Evolutionary conservation across 2,329 filamentous ascomycete genomes (phyloP).

Genomic region (Botrytis pseudocinerea): DNA sequence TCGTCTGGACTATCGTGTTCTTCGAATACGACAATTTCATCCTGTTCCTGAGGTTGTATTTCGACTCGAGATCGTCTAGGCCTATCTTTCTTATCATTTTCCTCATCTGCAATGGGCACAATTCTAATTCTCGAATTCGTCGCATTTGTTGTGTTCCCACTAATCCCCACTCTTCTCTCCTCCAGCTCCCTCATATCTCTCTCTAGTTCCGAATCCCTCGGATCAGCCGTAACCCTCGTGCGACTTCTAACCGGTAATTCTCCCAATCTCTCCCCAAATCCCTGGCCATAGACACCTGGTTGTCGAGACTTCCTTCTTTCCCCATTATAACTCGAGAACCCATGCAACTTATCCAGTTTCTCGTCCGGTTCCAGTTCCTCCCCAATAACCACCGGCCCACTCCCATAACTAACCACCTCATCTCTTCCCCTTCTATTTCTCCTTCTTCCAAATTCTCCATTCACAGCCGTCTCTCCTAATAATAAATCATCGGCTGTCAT

Average conservation of each 20-base stretch:
- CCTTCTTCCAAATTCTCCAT: conserved; percentile 8
- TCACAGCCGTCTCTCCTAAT: conserved; percentile 12
- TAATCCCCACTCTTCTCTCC: conserved; percentile 8
- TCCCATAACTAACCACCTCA: conserved; percentile 23
- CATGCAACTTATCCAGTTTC: conserved; percentile 12
- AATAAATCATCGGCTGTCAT: conserved; percentile 21
- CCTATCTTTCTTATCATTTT: background rate
- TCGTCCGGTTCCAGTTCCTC: conserved; percentile 17
- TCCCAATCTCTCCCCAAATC: conserved; percentile 1
- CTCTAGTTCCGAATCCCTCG: conserved; percentile 3
- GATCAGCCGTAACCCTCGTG: conserved; percentile 1
- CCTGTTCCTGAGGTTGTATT: conserved; percentile 1
- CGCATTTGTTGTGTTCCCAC: conserved; percentile 4
- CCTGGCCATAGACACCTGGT: background rate
- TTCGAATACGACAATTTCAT: conserved; percentile 15
- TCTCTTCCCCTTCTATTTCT: conserved; percentile 10
- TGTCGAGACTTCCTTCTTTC: conserved; percentile 13
- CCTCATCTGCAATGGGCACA: background rate
- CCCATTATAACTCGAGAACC: conserved; percentile 2
- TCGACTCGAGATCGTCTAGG: background rate
- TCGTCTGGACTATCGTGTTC: conserved; percentile 3
- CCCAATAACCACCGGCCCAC: background rate
- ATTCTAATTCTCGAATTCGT: conserved; percentile 18
- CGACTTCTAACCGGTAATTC: conserved; percentile 1
- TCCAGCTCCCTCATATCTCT: conserved; percentile 19